phyloP scores from a whole-genome alignment of 768 basidiomycete genomes.

The Leccinum longicurvipes region DNA sequence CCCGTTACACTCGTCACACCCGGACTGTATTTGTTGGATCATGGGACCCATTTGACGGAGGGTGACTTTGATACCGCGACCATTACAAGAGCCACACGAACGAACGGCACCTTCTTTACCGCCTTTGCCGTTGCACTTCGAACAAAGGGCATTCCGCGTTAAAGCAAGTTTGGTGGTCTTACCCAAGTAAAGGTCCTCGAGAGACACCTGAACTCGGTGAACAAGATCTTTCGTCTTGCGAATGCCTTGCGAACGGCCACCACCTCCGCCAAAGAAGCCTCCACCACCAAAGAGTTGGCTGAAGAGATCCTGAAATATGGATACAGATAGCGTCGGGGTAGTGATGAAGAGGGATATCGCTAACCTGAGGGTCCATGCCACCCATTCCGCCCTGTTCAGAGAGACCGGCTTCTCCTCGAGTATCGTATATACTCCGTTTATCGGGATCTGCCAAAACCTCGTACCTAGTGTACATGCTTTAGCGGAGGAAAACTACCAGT shows the following conservation, averaged over 20 bases:
- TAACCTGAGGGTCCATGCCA: slow-evolving; percentile 93
- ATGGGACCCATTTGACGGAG: slow-evolving; percentile 98
- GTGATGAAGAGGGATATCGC: slow-evolving; percentile 19
- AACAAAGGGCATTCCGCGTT: slow-evolving; percentile 91
- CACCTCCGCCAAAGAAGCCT: slow-evolving; percentile 68
- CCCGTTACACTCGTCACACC: slow-evolving; percentile 92
- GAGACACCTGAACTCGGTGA: slow-evolving; percentile 92
- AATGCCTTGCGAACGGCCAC: slow-evolving; percentile 65
- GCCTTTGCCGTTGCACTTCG: slow-evolving; percentile 92
- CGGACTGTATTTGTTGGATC: slow-evolving; percentile 98
- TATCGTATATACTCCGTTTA: slow-evolving; percentile 80
- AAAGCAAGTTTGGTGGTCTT: slow-evolving; percentile 98
- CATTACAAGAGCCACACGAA: slow-evolving; percentile 71
- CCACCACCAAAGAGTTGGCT: slow-evolving; percentile 92
- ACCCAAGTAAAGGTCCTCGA: slow-evolving; percentile 98
- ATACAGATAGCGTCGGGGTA: not conserved
- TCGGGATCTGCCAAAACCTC: slow-evolving; percentile 89
- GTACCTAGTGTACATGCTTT: slow-evolving; percentile 52
- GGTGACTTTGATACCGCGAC: slow-evolving; percentile 87
- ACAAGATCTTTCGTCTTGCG: slow-evolving; percentile 98
- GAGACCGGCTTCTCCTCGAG: slow-evolving; percentile 89
- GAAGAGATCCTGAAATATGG: slow-evolving; percentile 76
- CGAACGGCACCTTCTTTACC: slow-evolving; percentile 96
- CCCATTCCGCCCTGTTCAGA: slow-evolving; percentile 86
- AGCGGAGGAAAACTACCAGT: not conserved